Percentiles rank a stretch among this genome's conserved stretches.
Conservation (phyloP, 768 basidiomycete species). For the Dendrothele bispora region DNA sequence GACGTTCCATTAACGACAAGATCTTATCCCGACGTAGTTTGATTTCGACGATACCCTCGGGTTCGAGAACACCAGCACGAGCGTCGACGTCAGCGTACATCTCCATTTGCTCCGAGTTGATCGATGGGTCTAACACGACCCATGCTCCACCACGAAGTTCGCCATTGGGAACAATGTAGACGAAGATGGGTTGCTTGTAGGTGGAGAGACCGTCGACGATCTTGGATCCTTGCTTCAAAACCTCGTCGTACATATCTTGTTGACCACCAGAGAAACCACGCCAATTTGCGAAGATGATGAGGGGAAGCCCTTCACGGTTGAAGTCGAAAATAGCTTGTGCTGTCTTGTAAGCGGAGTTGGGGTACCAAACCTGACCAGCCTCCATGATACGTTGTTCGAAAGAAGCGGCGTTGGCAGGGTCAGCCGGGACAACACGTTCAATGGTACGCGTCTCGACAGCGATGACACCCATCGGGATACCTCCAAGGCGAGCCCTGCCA, state of each 20-base stretch:
- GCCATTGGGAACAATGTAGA: constrained; percentile 98
- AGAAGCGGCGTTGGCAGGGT: constrained; percentile 95
- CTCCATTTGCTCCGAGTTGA: constrained; percentile 97
- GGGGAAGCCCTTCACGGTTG: constrained; percentile 92
- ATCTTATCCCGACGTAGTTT: constrained; percentile 97
- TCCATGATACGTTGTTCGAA: constrained; percentile 99
- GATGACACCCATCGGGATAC: constrained; percentile 97
- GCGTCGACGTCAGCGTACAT: constrained; percentile 98
- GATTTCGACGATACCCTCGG: constrained; percentile 97
- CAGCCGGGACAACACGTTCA: constrained; percentile 94
- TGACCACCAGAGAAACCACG: constrained; percentile 99
- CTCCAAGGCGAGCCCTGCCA: constrained; percentile 93
- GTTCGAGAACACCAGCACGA: constrained; percentile 94
- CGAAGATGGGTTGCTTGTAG: constrained; percentile 97
- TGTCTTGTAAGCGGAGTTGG: constrained; percentile 99
- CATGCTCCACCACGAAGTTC: constrained; percentile 99
- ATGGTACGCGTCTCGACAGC: constrained; percentile 98
- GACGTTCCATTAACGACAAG: constrained; percentile 85
- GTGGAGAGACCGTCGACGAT: constrained; percentile 97
- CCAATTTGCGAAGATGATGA: constrained; percentile 99
- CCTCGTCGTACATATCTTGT: constrained; percentile 98
- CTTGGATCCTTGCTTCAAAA: constrained; percentile 95
- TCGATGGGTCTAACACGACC: constrained; percentile 98
- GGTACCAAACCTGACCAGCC: constrained; percentile 99
- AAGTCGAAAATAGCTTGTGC: constrained; percentile 99